A percentile compares a stretch with the other conserved stretches of the same genome.
phyloP scores from a whole-genome alignment of 2,329 filamentous ascomycete species.

The Rhexocercosporidium sp. region DNA sequence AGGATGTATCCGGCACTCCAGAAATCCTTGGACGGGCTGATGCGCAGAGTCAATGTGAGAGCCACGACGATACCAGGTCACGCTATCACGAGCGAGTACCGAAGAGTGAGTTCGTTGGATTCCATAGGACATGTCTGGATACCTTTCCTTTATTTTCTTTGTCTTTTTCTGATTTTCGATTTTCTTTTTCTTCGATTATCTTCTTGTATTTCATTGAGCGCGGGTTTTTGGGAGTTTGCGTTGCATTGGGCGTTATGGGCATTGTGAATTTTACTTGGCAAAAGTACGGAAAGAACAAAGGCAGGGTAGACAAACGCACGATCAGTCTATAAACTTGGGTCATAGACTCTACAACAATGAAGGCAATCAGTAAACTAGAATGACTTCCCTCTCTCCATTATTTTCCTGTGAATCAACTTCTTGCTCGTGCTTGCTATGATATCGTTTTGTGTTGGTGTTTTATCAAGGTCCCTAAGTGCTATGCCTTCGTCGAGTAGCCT shows the following conservation, averaged over 20 bases:
- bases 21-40: neutral
- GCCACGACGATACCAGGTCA: neutral
- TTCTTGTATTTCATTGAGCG: neutral
- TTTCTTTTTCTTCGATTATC: neutral
- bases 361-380: slow-evolving; percentile 3
- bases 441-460: slow-evolving; percentile 28
- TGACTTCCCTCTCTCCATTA: neutral
- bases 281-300: neutral
- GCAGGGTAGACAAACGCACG: neutral
- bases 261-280: neutral
- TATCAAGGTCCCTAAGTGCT: slow-evolving; percentile 23
- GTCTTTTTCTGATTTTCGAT: neutral
- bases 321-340: neutral
- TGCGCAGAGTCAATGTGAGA: neutral
- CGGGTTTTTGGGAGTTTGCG: neutral
- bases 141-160: neutral
- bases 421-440: neutral
- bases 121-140: neutral
- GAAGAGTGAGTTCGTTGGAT: neutral
- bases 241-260: neutral
- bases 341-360: neutral
- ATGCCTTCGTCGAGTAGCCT: slow-evolving; percentile 14
- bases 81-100: neutral
- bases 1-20: neutral
- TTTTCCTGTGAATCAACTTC: neutral